Conservation (phyloP, 116 monocot species). For the Posidonia oceanica region DNA sequence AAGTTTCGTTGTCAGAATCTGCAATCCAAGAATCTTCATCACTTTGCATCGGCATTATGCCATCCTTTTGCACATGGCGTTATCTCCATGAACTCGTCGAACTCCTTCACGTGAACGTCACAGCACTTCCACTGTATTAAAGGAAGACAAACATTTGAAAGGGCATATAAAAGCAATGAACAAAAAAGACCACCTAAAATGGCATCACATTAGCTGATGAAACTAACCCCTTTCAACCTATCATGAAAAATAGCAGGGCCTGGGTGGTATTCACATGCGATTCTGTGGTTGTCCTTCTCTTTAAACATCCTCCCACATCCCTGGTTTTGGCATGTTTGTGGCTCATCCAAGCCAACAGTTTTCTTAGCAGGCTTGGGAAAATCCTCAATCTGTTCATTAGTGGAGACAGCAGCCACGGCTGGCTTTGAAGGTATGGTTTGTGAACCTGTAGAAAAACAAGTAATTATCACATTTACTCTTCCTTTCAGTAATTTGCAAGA, state of each 20-base stretch:
- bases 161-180: too few relatives aligned
- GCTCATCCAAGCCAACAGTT: slow-evolving; percentile 63
- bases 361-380: slow-evolving; percentile 19
- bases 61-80: too few relatives aligned
- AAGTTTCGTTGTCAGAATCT: too few relatives aligned
- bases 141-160: too few relatives aligned
- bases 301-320: slow-evolving; percentile 90
- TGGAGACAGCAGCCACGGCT: not conserved
- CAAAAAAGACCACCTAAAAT: too few relatives aligned
- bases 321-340: slow-evolving; percentile 69
- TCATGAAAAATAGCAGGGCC: slow-evolving; percentile 91
- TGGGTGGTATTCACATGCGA: slow-evolving; percentile 83
- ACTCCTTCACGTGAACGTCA: too few relatives aligned
- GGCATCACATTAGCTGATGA: not conserved
- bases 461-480: not conserved
- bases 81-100: too few relatives aligned
- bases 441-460: slow-evolving; percentile 31
- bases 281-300: slow-evolving; percentile 90
- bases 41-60: too few relatives aligned
- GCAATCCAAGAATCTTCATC: too few relatives aligned
- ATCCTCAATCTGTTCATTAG: slow-evolving; percentile 1
- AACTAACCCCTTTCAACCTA: slow-evolving; percentile 80
- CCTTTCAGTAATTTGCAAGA: not conserved
- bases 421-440: slow-evolving; percentile 47
- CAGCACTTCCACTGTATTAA: too few relatives aligned